Conservation (phyloP, 2,329 filamentous ascomycete species). For the Leptosphaerulina australis region DNA sequence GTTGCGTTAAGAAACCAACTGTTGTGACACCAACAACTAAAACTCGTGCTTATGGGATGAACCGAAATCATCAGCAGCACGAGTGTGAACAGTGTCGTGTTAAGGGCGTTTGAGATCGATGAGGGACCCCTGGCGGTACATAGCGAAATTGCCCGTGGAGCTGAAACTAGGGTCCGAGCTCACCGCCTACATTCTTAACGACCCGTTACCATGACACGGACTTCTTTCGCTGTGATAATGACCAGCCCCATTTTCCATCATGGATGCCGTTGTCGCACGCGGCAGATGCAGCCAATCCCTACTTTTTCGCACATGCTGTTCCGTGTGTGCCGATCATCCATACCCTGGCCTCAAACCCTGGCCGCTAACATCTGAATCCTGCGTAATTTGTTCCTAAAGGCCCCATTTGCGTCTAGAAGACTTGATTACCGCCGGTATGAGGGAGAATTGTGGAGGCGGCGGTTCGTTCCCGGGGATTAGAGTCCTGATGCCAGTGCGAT, state of each 20-base stretch:
- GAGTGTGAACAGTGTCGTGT: too few relatives aligned
- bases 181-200: slow-evolving; percentile 18
- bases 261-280: slow-evolving; percentile 36
- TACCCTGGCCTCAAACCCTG: slow-evolving; percentile 17
- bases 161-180: slow-evolving; percentile 40
- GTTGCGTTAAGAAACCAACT: neutral
- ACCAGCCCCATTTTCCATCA: slow-evolving; percentile 27
- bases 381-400: slow-evolving; percentile 47
- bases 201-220: slow-evolving; percentile 5
- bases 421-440: slow-evolving; percentile 40
- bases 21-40: neutral
- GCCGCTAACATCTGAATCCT: slow-evolving; percentile 31
- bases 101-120: slow-evolving; percentile 15
- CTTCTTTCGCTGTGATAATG: slow-evolving; percentile 14
- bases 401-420: slow-evolving; percentile 30
- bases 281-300: slow-evolving; percentile 34
- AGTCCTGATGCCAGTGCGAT: slow-evolving; percentile 30
- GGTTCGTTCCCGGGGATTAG: slow-evolving; percentile 32
- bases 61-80: slow-evolving; percentile 19
- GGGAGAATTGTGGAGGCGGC: slow-evolving; percentile 32
- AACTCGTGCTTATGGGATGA: neutral
- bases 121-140: slow-evolving; percentile 30
- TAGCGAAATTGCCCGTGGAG: slow-evolving; percentile 42
- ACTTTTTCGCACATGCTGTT: slow-evolving; percentile 3
- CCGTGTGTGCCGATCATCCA: slow-evolving; percentile 18